Evolutionary conservation across 495 filamentous ascomycete species (phyloP), one percentile per base, ranked within the genome.

Genomic region (Neurospora hispaniola): DNA sequence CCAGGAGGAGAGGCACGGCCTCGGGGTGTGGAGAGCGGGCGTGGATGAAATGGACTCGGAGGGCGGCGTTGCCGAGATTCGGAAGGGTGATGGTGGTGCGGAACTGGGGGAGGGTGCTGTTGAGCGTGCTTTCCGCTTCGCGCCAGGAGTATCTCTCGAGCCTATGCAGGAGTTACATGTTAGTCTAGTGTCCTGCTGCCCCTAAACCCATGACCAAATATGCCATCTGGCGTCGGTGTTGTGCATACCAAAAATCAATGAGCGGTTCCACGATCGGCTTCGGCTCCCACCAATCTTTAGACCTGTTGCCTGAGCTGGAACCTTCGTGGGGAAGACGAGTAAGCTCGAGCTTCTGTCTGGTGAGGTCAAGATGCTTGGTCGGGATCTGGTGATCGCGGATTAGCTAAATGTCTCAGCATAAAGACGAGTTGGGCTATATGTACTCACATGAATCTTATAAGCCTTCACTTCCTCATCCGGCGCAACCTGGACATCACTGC

Each of bases 121-220:
- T 91, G 75, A 90, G 80, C 41, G 78, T 76, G 16, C 80, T 75
- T 78, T 92, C 90, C 71, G 86, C 82, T 7, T 80, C 78, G 41
- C 89, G 83, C 89, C 90, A 92, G 74, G 85, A 82, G 79, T 91
- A 91, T 54, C 82, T 77, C 71, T 90, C 88, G 8, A 88, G 81
- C 88, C 88, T 89, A 72, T 71, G 16, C 7, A 23, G 40, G 11
- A 72, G 23, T 59, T 46, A 69, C 10, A 2, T n/a, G 73, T 40
- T 35, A 66, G 31, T 23, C 18, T 20, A 11, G 10, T n/a, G 23
- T 54, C 16, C 41, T 35, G 23, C 31, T 2, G 0, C 54, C 2
- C 23, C 38, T 48, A 14, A 10, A 4, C 1, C 4, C 4, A 5
- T 23, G 2, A 12, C 12, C 1, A 5, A 5, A 10, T 12, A 46